Conservation (phyloP, 331 rosid genomes). For the Prunus yedoensis region DNA sequence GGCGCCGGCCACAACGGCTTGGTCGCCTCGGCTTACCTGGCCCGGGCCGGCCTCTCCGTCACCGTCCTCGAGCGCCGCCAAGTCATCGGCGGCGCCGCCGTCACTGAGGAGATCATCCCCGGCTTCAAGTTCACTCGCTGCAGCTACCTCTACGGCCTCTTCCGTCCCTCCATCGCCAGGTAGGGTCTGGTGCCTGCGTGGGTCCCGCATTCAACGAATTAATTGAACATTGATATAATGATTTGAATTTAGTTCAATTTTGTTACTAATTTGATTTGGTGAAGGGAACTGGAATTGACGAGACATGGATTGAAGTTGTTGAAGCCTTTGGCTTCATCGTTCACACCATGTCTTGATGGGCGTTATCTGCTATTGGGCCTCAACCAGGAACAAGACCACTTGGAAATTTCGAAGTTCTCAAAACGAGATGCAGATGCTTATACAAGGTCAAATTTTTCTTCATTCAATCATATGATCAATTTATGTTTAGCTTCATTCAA, state of each 20-base stretch:
- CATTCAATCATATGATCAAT: background rate
- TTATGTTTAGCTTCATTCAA: background rate
- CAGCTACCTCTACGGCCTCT: constrained; percentile 78
- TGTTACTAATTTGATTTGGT: background rate
- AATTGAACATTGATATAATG: background rate
- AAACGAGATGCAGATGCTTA: constrained; percentile 59
- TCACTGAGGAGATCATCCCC: constrained; percentile 71
- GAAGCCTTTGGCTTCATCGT: constrained; percentile 67
- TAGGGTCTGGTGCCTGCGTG: background rate
- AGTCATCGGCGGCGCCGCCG: constrained; percentile 78
- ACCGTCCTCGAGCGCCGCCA: constrained; percentile 72
- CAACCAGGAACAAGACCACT: constrained; percentile 46
- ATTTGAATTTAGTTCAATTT: background rate
- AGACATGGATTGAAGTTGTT: constrained; percentile 75
- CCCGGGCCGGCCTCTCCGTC: constrained; percentile 78
- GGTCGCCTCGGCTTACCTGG: constrained; percentile 72
- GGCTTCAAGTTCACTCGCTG: constrained; percentile 81
- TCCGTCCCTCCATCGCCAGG: constrained; percentile 67
- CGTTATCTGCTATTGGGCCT: constrained; percentile 68
- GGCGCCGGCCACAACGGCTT: constrained; percentile 91
- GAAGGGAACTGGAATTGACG: constrained; percentile 55
- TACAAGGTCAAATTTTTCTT: constrained; percentile 40
- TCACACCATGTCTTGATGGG: constrained; percentile 80
- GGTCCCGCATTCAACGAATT: background rate
- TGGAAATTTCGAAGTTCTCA: constrained; percentile 74